Base-by-base conservation (phyloP, 2,329 filamentous ascomycete species). In the Ramichloridium luteum region DNA sequence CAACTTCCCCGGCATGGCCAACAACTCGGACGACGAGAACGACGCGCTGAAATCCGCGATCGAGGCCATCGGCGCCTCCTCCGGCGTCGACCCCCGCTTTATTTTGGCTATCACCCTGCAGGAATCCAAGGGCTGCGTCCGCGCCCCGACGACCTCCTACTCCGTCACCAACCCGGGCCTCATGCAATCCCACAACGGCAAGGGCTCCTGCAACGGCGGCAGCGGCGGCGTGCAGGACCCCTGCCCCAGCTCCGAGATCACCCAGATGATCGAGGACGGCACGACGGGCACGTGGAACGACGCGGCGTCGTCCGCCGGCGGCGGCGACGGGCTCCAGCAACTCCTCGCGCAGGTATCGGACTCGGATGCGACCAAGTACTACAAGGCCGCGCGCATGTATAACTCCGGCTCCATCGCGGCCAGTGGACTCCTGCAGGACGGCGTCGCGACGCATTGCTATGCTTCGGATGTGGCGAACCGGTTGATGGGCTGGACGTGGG, bases 361-460 rank as follows among this genome's bases (percentile, higher is more conserved):
- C 11, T 40, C 34, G 12, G 54, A 56, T 36, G 55, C 54, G 23
- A 50, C 50, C 34, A 60, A 59, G 27, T 66, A 58, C 54, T 69
- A 68, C 50, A 58, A 54, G 35, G 65, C 58, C 1, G 61, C 64
- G n/a, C 53, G 64, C 16, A 57, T 62, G 17, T 69, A 68, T 54
- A 70, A 70, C 49, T 64, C 60, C 12, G 65, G 65, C 16, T 37
- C 34, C n/a, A 31, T 51, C 8, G 34, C 39, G 5, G 38, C 41
- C 28, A 51, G 48, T 22, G 55, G 64, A 39, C 43, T 67, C 53
- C 62, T 40, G 38, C 62, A n/a, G 47, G 49, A 53, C 31, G 61
- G 61, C 28, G 54, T 65, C 43, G 59, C 58, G 9, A 67, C 64
- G n/a, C 60, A 62, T 39, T 70, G 67, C 56, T 72, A 72, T 43